These are phyloP conservation scores for Rhodocollybia butyracea DNA, from an alignment of 768 basidiomycete genomes.

Conservation along the genomic window DNA sequence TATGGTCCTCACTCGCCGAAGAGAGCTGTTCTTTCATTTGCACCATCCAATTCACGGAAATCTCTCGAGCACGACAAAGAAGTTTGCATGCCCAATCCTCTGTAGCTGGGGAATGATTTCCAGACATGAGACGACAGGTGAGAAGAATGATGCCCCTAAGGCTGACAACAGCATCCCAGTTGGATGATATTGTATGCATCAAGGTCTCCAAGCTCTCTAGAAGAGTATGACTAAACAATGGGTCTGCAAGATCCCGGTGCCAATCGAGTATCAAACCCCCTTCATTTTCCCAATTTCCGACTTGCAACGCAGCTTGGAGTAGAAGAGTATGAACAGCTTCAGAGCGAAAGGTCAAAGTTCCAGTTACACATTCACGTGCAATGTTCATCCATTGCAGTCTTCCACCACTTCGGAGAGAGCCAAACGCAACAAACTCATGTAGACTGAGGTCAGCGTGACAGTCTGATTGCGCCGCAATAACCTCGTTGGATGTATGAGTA, in stretches of 20 bases:
- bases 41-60: slow-evolving; percentile 32
- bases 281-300: slow-evolving; percentile 24
- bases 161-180: slow-evolving; percentile 36
- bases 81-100: slow-evolving; percentile 18
- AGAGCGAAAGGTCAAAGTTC: slow-evolving; percentile 33
- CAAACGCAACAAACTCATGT: slow-evolving; percentile 46
- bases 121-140: slow-evolving; percentile 32
- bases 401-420: slow-evolving; percentile 40
- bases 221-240: slow-evolving; percentile 32
- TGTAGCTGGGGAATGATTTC: slow-evolving; percentile 15
- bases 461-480: slow-evolving; percentile 37
- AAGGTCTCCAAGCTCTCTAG: slow-evolving; percentile 32
- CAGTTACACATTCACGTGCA: slow-evolving; percentile 38
- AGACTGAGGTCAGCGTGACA: slow-evolving; percentile 38
- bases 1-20: neutral
- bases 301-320: slow-evolving; percentile 41
- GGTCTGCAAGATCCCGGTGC: slow-evolving; percentile 34
- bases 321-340: slow-evolving; percentile 40
- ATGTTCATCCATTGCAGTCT: slow-evolving; percentile 51
- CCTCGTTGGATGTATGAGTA: slow-evolving; percentile 38
- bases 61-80: slow-evolving; percentile 27
- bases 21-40: slow-evolving; percentile 26
- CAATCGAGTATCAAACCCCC: slow-evolving; percentile 23
- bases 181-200: slow-evolving; percentile 32
- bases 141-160: slow-evolving; percentile 23